phyloP scores from a whole-genome alignment of 345 rosid species.

The Raphanus sativus region DNA sequence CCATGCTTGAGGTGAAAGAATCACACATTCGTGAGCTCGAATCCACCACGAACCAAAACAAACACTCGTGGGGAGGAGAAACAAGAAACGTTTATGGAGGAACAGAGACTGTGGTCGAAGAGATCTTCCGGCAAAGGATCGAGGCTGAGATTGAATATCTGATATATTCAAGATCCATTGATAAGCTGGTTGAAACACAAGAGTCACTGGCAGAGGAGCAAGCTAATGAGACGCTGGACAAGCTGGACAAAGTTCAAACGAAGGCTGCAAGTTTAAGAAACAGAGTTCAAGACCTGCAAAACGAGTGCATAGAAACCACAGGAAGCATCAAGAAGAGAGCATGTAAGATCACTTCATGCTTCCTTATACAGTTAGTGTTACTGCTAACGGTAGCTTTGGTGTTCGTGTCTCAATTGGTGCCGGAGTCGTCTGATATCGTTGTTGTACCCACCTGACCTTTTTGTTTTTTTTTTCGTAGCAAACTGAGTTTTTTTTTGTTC shows the following conservation, averaged over 20 bases:
- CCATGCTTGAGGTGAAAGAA: conserved; percentile 51
- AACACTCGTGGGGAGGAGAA: conserved; percentile 14
- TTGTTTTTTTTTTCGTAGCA: neutral
- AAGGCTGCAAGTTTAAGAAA: conserved; percentile 47
- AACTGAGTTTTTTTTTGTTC: neutral
- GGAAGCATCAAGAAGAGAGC: conserved; percentile 51
- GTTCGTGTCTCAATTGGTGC: conserved; percentile 44
- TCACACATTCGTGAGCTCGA: conserved; percentile 56
- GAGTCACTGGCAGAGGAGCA: conserved; percentile 47
- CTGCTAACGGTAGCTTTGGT: conserved; percentile 47
- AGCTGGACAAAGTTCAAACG: conserved; percentile 49
- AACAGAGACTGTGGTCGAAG: conserved; percentile 55
- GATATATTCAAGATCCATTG: conserved; percentile 46
- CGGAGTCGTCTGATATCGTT: conserved; percentile 37
- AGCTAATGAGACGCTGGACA: conserved; percentile 36
- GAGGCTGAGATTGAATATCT: conserved; percentile 84
- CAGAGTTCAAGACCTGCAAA: conserved; percentile 53
- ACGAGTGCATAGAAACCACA: conserved; percentile 38
- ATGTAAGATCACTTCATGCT: conserved; percentile 47
- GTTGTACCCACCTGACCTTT: conserved; percentile 62
- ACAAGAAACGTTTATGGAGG: conserved; percentile 29
- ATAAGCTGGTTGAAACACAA: conserved; percentile 45
- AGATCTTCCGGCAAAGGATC: conserved; percentile 60
- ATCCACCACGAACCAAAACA: conserved; percentile 36
- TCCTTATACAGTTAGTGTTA: conserved; percentile 57